Conservation (phyloP, 371 early-diverging fungal genomes). For the Conidiobolus incongruus region DNA sequence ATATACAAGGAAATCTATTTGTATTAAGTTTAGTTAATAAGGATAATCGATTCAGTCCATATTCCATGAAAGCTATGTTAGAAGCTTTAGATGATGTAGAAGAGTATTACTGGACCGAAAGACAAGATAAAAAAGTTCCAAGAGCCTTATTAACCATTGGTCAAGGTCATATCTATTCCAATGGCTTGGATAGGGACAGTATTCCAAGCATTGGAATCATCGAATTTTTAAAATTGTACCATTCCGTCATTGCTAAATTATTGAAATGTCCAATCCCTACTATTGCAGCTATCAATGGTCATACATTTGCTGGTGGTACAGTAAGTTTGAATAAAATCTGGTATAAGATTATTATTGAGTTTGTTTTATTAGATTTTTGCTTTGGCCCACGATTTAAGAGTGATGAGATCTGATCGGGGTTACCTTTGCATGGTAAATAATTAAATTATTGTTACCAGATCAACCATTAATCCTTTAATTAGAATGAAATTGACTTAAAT, state of each 20-base stretch:
- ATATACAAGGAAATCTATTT: no score
- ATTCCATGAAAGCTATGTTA: no score
- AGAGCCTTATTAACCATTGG: slow-evolving; percentile 38
- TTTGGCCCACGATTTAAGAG: slow-evolving; percentile 27
- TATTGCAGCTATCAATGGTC: slow-evolving; percentile 58
- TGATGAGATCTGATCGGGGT: slow-evolving; percentile 61
- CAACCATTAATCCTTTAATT: no score
- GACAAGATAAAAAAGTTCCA: no score
- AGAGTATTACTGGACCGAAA: no score
- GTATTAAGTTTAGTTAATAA: no score
- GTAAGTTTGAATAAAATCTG: no score
- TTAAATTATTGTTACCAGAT: no score
- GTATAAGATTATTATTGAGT: background rate
- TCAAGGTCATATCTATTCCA: slow-evolving; percentile 51
- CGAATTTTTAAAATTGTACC: slow-evolving; percentile 9
- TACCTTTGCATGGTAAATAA: slow-evolving; percentile 53
- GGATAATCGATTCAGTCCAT: no score
- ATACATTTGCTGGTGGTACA: slow-evolving; percentile 64
- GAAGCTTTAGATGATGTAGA: no score
- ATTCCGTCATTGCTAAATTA: slow-evolving; percentile 20
- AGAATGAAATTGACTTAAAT: slow-evolving; percentile 54
- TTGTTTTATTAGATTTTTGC: background rate
- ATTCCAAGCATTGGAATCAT: no score
- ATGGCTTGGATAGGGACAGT: slow-evolving; percentile 48
- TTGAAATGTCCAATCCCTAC: slow-evolving; percentile 50